Base-by-base conservation (phyloP, 768 basidiomycete genomes). In the Leccinum subgranulosum region DNA sequence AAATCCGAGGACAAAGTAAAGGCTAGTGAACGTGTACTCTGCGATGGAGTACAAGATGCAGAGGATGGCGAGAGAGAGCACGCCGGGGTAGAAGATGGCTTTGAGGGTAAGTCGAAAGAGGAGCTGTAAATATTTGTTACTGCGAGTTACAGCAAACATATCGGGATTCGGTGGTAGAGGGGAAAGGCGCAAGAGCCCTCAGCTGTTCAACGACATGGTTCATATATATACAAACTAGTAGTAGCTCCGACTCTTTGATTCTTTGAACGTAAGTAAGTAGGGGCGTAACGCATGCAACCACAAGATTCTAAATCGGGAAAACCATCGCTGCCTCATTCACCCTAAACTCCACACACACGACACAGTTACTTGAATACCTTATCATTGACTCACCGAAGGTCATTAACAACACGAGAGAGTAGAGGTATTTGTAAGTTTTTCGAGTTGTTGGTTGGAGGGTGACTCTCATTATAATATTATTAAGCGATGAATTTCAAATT, bases 21-120 rank as follows among this genome's bases (percentile, higher is more conserved):
- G 29, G 1, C 17, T 1, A 7, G 54, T 51, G 36, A 66, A 57
- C 19, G 10, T 19, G 52, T 55, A 36, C 17, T 66, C 66, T 6
- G 55, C 53, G 19, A 56, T 1, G 51, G 9, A 10, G 49, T 56
- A 66, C 8, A 68, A 41, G 34, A 51, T 3, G 27, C 9, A 52
- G 41, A 60, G n/a, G 5, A 60, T 25, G 0, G 11, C 39, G 0
- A 62, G 47, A 0, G 52, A 60, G 15, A 39, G 1, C 1, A 57
- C 12, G 36, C 57, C 47, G 3, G 46, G 56, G 23, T 19, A 53
- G 0, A 50, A 41, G 2, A 33, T 15, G 47, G 27, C 1, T 9
- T 11, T 53, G 31, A 46, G 28, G 59, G 54, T 41, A 6, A 25
- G 41, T 39, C 34, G 65, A 5, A 41, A 10, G 31, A 60, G 3